A percentile compares a stretch with the other conserved stretches of the same genome.
phyloP scores from a whole-genome alignment of 169 alveolate genomes.

The Eimeria falciformis region DNA sequence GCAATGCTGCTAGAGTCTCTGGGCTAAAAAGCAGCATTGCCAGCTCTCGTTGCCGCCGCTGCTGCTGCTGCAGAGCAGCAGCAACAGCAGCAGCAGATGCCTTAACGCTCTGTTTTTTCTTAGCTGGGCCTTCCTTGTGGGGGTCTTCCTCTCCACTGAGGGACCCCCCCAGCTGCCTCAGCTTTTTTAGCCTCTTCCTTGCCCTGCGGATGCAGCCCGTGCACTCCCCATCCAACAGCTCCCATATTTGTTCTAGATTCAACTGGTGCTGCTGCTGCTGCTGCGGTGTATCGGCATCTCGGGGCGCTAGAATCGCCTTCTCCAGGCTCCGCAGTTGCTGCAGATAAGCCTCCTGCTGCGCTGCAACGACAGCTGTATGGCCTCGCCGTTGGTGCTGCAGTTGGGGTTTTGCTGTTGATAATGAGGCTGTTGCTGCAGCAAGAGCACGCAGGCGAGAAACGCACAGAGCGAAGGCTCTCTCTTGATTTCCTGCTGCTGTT shows the following conservation, averaged over 20 bases:
- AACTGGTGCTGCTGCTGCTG: constrained; percentile 42
- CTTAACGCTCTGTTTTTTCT: constrained; percentile 15
- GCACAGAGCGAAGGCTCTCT: constrained; percentile 11
- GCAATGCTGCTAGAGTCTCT: constrained; percentile 22
- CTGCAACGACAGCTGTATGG: constrained; percentile 41
- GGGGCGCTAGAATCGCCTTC: neutral
- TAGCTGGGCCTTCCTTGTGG: neutral
- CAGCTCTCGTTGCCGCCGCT: constrained; percentile 23
- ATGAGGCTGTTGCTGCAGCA: constrained; percentile 53
- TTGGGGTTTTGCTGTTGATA: neutral
- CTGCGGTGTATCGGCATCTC: neutral
- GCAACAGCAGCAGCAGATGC: too few relatives aligned
- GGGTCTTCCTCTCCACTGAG: neutral
- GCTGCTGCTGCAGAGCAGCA: constrained; percentile 26
- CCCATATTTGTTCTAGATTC: constrained; percentile 26
- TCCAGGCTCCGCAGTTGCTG: constrained; percentile 36
- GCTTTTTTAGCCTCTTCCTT: neutral
- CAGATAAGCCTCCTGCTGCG: constrained; percentile 54
- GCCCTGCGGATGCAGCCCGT: constrained; percentile 24
- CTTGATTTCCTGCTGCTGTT: constrained; percentile 47
- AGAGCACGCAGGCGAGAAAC: constrained; percentile 45
- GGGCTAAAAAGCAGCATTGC: neutral
- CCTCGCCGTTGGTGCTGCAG: neutral
- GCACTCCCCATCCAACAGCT: constrained; percentile 18
- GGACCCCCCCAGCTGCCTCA: constrained; percentile 4